Evolutionary conservation across 2,329 filamentous ascomycete genomes (phyloP), one percentile per base, ranked within the genome.

Genomic region (Neonectria faginata): DNA sequence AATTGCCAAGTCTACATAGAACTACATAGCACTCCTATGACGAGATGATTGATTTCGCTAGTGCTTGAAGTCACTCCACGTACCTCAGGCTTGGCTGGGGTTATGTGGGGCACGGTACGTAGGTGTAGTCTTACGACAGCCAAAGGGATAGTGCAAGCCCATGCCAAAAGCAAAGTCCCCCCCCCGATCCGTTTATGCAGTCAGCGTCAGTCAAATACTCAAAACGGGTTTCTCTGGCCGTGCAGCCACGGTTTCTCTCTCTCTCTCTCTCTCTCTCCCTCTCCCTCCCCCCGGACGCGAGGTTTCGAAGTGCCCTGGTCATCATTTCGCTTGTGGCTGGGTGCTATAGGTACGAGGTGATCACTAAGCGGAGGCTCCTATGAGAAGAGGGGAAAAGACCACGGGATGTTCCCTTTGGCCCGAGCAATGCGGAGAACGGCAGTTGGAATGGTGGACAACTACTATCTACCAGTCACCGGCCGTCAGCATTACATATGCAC

Each of bases 181-280:
- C 22, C 25, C 25, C 55, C 60, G 50, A 63, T 54, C 55, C 60
- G 60, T 58, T 63, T 50, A 63, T 63, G 60, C 60, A 58, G 60
- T 48, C 44, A 41, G 50, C 29, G 48, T 20, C n/a, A 11, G 54
- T 42, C n/a, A 11, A 25, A 25, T 25, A 25, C 25, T 25, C 25
- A 25, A 25, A 42, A 54, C 60, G 31, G 41, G 9, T 8, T 31
- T 52, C 31, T 7, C 5, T 54, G 60, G 11, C 36, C 50, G 60
- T 29, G 42, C 60, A 63, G 60, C 60, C 55, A 58, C 54, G 52
- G 33, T 58, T 62, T 55, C 20, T 31, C 25, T 25, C 22, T 25
- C 22, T 25, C 25, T 22, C 3, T 3, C 50, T 31, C 18, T 25
- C 25, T 25, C 25, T 25, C 25, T 22, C 22, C 3, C 25, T 1